A percentile compares a stretch with the other conserved stretches of the same genome.
phyloP scores from a whole-genome alignment of 306 rosid genomes.

The Abrus pulchellus region DNA sequence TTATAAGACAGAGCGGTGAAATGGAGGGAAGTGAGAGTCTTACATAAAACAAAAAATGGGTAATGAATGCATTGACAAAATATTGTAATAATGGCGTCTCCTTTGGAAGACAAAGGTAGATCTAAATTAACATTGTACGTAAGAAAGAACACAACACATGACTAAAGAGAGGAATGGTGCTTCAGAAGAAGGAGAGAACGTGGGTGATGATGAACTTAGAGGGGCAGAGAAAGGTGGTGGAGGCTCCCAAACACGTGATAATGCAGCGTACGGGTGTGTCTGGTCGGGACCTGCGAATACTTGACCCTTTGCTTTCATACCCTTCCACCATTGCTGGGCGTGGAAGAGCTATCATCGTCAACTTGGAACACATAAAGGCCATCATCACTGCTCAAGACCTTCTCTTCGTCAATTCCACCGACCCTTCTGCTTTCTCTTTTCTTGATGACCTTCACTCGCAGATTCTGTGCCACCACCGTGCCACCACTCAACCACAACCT shows the following conservation, averaged over 20 bases:
- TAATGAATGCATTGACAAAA: too few species aligned
- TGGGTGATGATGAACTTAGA: slow-evolving; percentile 68
- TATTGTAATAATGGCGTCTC: too few species aligned
- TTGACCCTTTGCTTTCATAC: slow-evolving; percentile 74
- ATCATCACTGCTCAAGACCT: slow-evolving; percentile 82
- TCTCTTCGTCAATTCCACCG: slow-evolving; percentile 71
- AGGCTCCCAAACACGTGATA: slow-evolving; percentile 72
- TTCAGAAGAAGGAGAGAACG: slow-evolving; percentile 60
- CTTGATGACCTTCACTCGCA: slow-evolving; percentile 68
- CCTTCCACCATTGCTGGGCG: slow-evolving; percentile 78
- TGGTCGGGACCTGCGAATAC: slow-evolving; percentile 74
- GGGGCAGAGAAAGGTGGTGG: slow-evolving; percentile 69
- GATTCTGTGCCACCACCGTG: slow-evolving; percentile 60
- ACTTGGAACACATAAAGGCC: slow-evolving; percentile 86
- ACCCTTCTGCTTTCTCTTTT: slow-evolving; percentile 78
- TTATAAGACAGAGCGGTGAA: too few species aligned
- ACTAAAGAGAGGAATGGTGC: not conserved
- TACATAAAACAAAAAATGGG: too few species aligned
- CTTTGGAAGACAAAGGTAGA: too few species aligned
- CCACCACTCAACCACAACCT: slow-evolving; percentile 56
- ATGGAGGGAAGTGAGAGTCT: too few species aligned
- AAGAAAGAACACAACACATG: too few species aligned
- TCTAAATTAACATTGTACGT: too few species aligned
- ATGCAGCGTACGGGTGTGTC: slow-evolving; percentile 86
- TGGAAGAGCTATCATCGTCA: slow-evolving; percentile 79